phyloP scores from a whole-genome alignment of 2,329 filamentous ascomycete genomes.

The Aspergillus neotritici region DNA sequence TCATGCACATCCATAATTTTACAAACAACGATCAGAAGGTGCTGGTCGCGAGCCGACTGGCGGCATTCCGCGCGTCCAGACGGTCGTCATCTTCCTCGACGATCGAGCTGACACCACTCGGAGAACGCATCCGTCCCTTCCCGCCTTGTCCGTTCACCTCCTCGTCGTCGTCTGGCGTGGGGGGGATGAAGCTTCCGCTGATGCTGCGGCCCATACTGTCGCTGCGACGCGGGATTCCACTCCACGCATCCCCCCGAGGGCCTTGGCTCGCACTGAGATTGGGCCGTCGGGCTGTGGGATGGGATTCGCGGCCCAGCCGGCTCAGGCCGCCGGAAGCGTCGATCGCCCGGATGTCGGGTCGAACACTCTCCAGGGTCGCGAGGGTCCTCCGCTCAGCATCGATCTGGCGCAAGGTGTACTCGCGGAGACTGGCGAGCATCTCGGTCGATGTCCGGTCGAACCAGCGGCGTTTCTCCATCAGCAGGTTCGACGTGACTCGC shows the following conservation, averaged over 20 bases:
- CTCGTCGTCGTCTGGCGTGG: conserved; percentile 58
- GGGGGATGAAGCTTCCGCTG: conserved; percentile 64
- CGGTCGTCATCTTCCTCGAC: conserved; percentile 68
- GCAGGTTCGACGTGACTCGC: conserved; percentile 80
- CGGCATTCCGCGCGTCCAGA: conserved; percentile 91
- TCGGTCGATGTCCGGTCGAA: conserved; percentile 82
- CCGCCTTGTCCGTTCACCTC: conserved; percentile 44
- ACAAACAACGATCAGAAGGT: conserved; percentile 61
- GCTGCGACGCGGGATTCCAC: conserved; percentile 76
- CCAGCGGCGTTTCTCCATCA: conserved; percentile 86
- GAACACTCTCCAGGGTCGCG: conserved; percentile 85
- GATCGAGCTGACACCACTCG: conserved; percentile 42
- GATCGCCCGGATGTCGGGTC: conserved; percentile 87
- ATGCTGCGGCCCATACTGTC: conserved; percentile 74
- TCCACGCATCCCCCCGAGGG: conserved; percentile 97
- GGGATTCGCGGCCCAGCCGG: conserved; percentile 79
- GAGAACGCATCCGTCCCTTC: conserved; percentile 43
- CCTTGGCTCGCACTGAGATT: conserved; percentile 85
- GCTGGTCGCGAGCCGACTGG: conserved; percentile 85
- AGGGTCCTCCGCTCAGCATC: conserved; percentile 90
- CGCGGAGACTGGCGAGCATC: conserved; percentile 73
- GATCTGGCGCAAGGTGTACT: conserved; percentile 91
- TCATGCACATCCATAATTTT: conserved; percentile 32
- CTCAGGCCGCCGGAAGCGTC: conserved; percentile 86
- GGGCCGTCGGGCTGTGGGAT: conserved; percentile 67